These are phyloP conservation scores for Globisporangium carolinianum DNA, from an alignment of 352 stramenopile species.

Conservation along the genomic window DNA sequence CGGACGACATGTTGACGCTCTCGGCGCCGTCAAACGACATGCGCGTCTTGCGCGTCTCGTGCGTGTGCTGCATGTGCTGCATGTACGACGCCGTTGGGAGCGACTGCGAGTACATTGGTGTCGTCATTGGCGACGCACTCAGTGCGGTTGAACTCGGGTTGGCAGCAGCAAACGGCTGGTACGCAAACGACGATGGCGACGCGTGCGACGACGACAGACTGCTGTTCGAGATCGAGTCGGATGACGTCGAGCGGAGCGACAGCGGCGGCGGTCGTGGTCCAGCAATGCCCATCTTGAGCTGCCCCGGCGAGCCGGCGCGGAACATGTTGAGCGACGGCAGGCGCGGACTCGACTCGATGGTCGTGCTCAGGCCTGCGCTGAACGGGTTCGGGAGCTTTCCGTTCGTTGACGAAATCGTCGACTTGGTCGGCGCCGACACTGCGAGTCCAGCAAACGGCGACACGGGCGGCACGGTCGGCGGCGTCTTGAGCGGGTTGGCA, in stretches of 20 bases:
- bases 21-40: constrained; percentile 61
- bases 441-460: constrained; percentile 69
- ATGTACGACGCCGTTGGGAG: constrained; percentile 58
- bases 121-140: constrained; percentile 20
- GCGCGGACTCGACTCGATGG: constrained; percentile 53
- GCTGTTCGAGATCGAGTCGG: constrained; percentile 41
- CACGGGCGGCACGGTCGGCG: constrained; percentile 46
- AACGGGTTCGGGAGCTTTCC: constrained; percentile 57
- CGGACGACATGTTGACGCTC: constrained; percentile 55
- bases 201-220: constrained; percentile 16
- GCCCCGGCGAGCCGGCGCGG: constrained; percentile 50
- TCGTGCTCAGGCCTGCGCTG: constrained; percentile 20
- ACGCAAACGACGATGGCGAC: constrained; percentile 29
- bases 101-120: constrained; percentile 60
- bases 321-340: constrained; percentile 68
- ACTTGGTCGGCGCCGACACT: constrained; percentile 52
- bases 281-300: constrained; percentile 61
- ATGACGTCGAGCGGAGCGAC: constrained; percentile 50
- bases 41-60: constrained; percentile 22
- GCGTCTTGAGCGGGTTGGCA: constrained; percentile 30
- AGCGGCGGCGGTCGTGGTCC: constrained; percentile 37
- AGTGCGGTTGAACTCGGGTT: constrained; percentile 9
- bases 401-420: constrained; percentile 16
- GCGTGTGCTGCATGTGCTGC: constrained; percentile 20
- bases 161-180: constrained; percentile 22